phyloP scores from a whole-genome alignment of 1,284 basidiomycete genomes.

The Stygiomarasmius scandens region DNA sequence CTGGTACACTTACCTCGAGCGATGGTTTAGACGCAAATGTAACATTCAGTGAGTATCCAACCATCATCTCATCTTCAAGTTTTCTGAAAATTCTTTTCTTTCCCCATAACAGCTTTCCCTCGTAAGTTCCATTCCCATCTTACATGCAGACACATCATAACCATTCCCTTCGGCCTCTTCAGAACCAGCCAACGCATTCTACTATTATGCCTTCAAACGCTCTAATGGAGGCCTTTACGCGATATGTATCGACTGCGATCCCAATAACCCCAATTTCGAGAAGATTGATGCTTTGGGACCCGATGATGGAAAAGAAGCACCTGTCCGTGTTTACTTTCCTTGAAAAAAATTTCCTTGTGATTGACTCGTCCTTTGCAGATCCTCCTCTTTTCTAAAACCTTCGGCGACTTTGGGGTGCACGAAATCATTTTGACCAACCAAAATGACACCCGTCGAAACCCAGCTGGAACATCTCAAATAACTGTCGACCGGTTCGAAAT shows the following conservation, averaged over 20 bases:
- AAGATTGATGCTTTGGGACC: slow-evolving; percentile 28
- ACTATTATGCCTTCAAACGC: slow-evolving; percentile 31
- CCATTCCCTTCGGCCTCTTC: not conserved
- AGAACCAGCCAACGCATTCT: slow-evolving; percentile 32
- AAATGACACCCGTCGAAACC: slow-evolving; percentile 5
- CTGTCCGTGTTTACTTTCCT: slow-evolving; percentile 20
- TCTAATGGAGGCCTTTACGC: slow-evolving; percentile 21
- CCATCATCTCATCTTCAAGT: not conserved
- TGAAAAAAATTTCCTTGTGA: slow-evolving; percentile 4
- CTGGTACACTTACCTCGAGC: slow-evolving; percentile 30
- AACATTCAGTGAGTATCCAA: slow-evolving; percentile 27
- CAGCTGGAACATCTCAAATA: not conserved
- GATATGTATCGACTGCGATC: slow-evolving; percentile 31
- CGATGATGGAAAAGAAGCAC: slow-evolving; percentile 32
- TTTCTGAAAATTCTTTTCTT: not conserved
- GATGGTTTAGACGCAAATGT: slow-evolving; percentile 27
- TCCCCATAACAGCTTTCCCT: slow-evolving; percentile 5
- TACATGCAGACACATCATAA: not conserved
- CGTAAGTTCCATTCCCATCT: not conserved
- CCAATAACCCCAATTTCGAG: slow-evolving; percentile 25
- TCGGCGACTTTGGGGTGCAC: not conserved
- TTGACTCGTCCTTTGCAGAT: slow-evolving; percentile 16
- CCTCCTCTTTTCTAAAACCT: not conserved
- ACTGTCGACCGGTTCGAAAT: not conserved
- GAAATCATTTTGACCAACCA: not conserved